Conservation (phyloP, 202 grass and related monocot genomes). For the Brachypodium distachyon region DNA sequence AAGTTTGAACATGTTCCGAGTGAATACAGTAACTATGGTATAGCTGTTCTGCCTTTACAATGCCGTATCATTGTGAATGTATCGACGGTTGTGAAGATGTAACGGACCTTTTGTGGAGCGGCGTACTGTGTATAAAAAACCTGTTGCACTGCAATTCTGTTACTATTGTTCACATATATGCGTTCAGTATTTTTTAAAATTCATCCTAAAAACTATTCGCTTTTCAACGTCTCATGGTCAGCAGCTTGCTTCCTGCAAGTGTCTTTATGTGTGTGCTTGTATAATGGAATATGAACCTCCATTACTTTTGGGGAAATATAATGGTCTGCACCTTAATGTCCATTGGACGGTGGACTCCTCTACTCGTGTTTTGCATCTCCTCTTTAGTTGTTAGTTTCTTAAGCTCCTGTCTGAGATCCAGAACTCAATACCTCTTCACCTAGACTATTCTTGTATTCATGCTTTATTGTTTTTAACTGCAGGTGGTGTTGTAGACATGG, state of each 20-base stretch:
- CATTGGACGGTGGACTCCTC: background rate
- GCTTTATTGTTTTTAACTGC: slow-evolving; percentile 18
- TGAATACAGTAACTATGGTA: no score
- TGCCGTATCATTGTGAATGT: background rate
- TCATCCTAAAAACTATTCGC: background rate
- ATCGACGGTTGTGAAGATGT: background rate
- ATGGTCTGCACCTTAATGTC: background rate
- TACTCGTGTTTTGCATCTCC: background rate
- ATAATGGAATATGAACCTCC: background rate
- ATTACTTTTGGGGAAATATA: background rate
- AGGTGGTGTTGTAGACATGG: slow-evolving; percentile 42
- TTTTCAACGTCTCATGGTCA: background rate
- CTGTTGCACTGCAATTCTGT: background rate
- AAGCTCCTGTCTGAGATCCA: background rate
- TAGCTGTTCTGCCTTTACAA: no score
- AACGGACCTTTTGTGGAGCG: background rate
- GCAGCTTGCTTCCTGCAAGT: background rate
- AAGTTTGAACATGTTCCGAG: no score
- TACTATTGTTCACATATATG: background rate
- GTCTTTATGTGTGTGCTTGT: background rate
- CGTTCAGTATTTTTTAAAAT: slow-evolving; percentile 6
- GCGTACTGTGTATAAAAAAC: background rate
- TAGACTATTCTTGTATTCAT: slow-evolving; percentile 8
- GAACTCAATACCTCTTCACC: background rate
- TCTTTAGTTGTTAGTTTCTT: background rate